Base-by-base conservation (phyloP, 1,139 yeast species). In the Suhomyces bolitotheri region DNA sequence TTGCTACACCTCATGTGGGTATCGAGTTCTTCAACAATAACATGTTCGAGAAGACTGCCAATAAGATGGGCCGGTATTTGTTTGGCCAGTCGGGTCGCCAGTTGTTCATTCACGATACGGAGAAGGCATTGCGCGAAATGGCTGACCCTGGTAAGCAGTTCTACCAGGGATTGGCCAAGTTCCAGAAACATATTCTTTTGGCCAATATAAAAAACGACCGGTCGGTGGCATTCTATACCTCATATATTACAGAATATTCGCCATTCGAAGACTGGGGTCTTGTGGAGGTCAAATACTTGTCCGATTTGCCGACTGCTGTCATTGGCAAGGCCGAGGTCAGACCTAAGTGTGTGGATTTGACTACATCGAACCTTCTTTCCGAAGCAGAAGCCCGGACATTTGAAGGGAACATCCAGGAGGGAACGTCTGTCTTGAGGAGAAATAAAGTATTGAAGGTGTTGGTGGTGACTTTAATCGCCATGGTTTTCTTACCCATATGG, bases 1-100 rank as follows among this genome's bases (percentile, higher is more conserved):
- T 89, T 65, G 97, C 97, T 2, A 82, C 96, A 2, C 97, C 97
- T 1, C 97, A 90, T 61, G 65, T 87, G 6, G 96, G 96, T 0
- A 73, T 84, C 9, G 71, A 71, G 29, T 76, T 76, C 48, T 73
- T 66, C 49, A 59, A 60, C 12, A 58, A 64, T 8, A 58, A 66
- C 8, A 40, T 71, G 8, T 62, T 73, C 39, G 75, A 78, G 38
- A 49, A 55, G 10, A 33, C 76, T 1, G 63, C 85, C 35, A 85
- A 84, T 49, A 50, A 60, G 8, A 35, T 82, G 13, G 96, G 96
- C 0, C 66, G 78, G 1, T 70, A 70, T 41, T 51, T 85, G 3
- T 64, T 88, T 19, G 96, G 96, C 0, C 68, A 73, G 37, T 76
- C 86, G 3, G 97, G 97, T 0, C 61, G 71, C 28, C 90, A 90